Evolutionary conservation across 805 yeast species (phyloP).

Genomic region (Zygosaccharomyces siamensis): DNA sequence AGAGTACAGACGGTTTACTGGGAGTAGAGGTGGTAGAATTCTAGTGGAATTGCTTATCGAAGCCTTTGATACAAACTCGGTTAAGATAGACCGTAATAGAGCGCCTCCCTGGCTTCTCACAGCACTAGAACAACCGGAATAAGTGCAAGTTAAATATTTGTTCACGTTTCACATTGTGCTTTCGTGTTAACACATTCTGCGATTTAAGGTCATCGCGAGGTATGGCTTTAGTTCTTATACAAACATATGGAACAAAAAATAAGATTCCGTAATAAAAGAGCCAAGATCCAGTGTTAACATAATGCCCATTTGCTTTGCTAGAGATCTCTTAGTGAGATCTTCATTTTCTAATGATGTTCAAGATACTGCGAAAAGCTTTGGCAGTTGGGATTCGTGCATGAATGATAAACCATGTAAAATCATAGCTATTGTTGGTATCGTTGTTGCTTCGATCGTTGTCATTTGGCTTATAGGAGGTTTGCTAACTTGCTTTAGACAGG

Average conservation of each 20-base stretch:
- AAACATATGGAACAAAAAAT: background rate
- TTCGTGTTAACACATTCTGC: background rate
- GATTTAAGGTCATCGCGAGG: conserved; percentile 4
- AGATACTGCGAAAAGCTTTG: conserved; percentile 45
- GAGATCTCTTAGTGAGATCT: conserved; percentile 14
- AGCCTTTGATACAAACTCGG: conserved; percentile 34
- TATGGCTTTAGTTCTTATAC: conserved; percentile 3
- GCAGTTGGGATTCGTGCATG: conserved; percentile 75
- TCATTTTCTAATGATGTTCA: conserved; percentile 24
- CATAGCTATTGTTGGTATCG: conserved; percentile 68
- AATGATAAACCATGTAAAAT: conserved; percentile 69
- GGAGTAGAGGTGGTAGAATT: conserved; percentile 86
- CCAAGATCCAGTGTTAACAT: background rate
- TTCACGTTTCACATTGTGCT: background rate
- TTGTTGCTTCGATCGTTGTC: conserved; percentile 47
- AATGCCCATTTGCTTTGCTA: conserved; percentile 11
- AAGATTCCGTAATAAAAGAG: background rate
- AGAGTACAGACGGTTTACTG: conserved; percentile 91
- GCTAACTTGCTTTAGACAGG: conserved; percentile 53
- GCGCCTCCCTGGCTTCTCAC: conserved; percentile 34
- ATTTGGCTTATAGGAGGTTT: conserved; percentile 56
- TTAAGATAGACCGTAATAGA: conserved; percentile 27
- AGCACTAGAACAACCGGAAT: conserved; percentile 16
- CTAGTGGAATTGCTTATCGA: conserved; percentile 88
- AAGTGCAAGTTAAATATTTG: background rate